These are phyloP conservation scores for Phaeolepiota aurea DNA, from an alignment of 768 basidiomycete genomes.

Conservation along the genomic window DNA sequence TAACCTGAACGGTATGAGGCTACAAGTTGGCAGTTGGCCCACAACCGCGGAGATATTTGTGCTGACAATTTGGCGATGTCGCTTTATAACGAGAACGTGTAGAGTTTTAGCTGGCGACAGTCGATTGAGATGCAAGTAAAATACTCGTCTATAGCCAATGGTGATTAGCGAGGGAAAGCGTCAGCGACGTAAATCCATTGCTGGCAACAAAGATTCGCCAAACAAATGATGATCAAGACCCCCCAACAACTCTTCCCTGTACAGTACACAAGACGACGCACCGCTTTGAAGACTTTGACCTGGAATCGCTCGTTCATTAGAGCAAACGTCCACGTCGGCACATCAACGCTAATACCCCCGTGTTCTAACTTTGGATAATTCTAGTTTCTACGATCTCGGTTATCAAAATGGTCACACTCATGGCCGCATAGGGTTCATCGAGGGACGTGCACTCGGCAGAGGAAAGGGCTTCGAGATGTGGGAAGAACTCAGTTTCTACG, in stretches of 20 bases:
- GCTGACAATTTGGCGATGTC: too few species aligned
- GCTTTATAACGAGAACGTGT: too few species aligned
- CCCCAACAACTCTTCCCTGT: background rate
- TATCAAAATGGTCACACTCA: constrained; percentile 74
- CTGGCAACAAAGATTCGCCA: too few species aligned
- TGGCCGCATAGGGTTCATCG: constrained; percentile 81
- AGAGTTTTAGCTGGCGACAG: too few species aligned
- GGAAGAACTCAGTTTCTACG: constrained; percentile 94
- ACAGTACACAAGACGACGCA: background rate
- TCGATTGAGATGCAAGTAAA: too few species aligned
- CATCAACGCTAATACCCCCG: background rate
- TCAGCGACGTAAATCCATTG: too few species aligned
- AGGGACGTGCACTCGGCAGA: constrained; percentile 82
- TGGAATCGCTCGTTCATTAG: constrained; percentile 45
- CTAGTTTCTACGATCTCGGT: constrained; percentile 75
- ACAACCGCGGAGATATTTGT: too few species aligned
- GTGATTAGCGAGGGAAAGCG: too few species aligned
- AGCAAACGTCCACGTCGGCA: constrained; percentile 36
- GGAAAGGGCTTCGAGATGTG: constrained; percentile 93
- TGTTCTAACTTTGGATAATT: constrained; percentile 3
- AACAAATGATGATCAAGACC: background rate
- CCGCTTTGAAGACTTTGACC: constrained; percentile 27
- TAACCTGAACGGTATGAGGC: too few species aligned
- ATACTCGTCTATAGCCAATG: too few species aligned
- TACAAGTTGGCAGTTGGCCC: too few species aligned